A percentile compares a stretch with the other conserved stretches of the same genome.
phyloP scores from a whole-genome alignment of 345 rosid genomes.

The Kandelia obovata region DNA sequence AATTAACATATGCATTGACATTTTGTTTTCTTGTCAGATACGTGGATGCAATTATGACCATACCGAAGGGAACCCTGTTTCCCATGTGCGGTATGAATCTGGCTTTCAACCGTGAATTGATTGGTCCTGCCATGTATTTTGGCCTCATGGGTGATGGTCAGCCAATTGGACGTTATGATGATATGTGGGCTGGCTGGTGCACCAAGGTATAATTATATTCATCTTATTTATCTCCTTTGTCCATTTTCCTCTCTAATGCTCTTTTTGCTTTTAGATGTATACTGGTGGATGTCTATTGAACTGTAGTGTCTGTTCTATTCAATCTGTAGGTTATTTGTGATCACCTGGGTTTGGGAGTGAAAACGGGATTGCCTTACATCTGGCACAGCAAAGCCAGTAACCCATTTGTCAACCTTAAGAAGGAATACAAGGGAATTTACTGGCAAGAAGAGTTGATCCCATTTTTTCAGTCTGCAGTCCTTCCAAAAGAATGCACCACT shows the following conservation, averaged over 20 bases:
- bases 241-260: not conserved
- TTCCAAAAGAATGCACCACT: conserved; percentile 74
- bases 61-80: conserved; percentile 74
- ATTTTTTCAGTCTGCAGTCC: conserved; percentile 68
- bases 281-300: too few species aligned
- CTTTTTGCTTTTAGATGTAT: too few species aligned
- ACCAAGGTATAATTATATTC: conserved; percentile 38
- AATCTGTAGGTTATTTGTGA: conserved; percentile 65
- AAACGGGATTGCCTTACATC: conserved; percentile 86
- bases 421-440: conserved; percentile 90
- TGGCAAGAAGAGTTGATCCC: conserved; percentile 97
- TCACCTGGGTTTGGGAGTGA: conserved; percentile 80
- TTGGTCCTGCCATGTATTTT: conserved; percentile 88
- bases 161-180: conserved; percentile 81
- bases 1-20: not conserved
- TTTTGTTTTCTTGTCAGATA: conserved; percentile 37
- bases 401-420: conserved; percentile 83
- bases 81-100: conserved; percentile 98
- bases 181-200: conserved; percentile 98
- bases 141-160: conserved; percentile 94
- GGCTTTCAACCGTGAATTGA: conserved; percentile 67
- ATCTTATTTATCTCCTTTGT: not conserved
- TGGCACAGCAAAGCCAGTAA: conserved; percentile 96
- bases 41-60: conserved; percentile 80
- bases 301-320: not conserved